Evolutionary conservation across 1,284 basidiomycete species (phyloP).

Genomic region (Ceratobasidium sp.): DNA sequence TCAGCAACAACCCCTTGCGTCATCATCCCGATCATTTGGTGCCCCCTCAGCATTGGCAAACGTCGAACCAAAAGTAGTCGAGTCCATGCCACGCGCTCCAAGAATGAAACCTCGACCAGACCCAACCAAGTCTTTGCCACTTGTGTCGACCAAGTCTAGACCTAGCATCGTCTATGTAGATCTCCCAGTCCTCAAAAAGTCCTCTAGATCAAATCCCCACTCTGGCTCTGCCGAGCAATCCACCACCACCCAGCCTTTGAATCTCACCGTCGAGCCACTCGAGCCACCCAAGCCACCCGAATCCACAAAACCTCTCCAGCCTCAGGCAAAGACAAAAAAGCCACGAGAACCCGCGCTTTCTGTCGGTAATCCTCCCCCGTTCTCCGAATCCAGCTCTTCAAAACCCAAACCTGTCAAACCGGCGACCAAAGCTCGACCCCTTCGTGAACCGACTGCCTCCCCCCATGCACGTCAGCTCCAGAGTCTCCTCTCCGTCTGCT

Average conservation of each 20-base stretch:
- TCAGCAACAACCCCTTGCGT: background rate
- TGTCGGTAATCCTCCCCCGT: no score
- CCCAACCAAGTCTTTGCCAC: conserved; percentile 15
- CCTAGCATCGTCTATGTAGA: conserved; percentile 16
- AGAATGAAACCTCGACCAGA: background rate
- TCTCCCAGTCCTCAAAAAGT: background rate
- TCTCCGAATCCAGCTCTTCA: no score
- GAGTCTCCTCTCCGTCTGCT: conserved; percentile 14
- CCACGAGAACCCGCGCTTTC: no score
- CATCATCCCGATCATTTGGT: background rate
- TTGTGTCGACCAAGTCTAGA: background rate
- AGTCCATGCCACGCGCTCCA: background rate
- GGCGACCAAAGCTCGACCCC: background rate
- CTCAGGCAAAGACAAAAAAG: no score
- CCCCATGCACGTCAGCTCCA: background rate
- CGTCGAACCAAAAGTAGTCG: background rate
- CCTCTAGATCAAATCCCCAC: background rate
- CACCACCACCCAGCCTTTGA: background rate
- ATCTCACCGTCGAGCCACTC: background rate
- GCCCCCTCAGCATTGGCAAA: background rate
- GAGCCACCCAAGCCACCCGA: background rate
- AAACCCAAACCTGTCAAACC: background rate
- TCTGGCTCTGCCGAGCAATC: background rate
- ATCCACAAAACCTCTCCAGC: conserved; percentile 4
- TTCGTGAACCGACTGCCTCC: no score